Evolutionary conservation across 495 filamentous ascomycete genomes (phyloP).

Genomic region (Jackrogersella minutella): DNA sequence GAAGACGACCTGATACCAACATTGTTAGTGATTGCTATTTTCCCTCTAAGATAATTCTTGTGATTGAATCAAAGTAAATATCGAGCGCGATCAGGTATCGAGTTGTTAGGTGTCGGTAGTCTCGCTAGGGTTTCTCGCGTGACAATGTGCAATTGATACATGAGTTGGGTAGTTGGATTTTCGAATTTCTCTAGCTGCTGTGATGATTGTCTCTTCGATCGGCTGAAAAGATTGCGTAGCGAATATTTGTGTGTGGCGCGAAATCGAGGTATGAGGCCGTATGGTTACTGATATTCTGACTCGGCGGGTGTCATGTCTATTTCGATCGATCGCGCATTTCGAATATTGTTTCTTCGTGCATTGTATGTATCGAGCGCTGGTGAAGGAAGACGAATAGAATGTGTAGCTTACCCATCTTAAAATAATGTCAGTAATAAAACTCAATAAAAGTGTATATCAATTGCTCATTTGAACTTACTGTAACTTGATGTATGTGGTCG

Average conservation of each 20-base stretch:
- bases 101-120: background rate
- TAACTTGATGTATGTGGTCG: constrained; percentile 48
- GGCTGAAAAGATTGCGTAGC: background rate
- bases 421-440: constrained; percentile 41
- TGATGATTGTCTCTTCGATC: background rate
- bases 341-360: background rate
- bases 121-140: background rate
- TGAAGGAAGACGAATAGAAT: constrained; percentile 27
- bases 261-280: background rate
- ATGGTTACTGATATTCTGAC: background rate
- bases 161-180: background rate
- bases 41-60: background rate
- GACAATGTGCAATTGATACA: background rate
- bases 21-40: constrained; percentile 29
- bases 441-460: background rate
- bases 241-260: background rate
- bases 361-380: constrained; percentile 4
- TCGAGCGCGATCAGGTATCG: background rate
- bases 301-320: background rate
- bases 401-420: constrained; percentile 60
- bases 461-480: constrained; percentile 51
- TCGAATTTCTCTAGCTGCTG: background rate
- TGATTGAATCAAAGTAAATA: background rate
- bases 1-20: constrained; percentile 82
- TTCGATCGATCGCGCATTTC: constrained; percentile 21